Evolutionary conservation across 352 stramenopile species (phyloP).

Genomic region (Globisporangium nodosum): DNA sequence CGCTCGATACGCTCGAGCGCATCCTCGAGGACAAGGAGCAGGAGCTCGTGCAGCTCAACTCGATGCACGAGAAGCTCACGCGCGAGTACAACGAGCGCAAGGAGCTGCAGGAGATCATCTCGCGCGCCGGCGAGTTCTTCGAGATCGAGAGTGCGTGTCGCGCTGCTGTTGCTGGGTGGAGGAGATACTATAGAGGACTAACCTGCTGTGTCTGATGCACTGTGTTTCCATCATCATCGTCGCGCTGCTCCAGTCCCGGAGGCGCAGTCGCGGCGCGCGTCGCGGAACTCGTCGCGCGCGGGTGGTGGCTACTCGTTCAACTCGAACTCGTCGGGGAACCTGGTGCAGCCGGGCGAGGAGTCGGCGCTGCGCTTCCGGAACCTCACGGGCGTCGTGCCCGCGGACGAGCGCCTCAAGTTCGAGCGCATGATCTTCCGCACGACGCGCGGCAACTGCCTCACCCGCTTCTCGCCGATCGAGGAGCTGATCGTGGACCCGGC

Average conservation of each 20-base stretch:
- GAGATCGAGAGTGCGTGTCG: constrained; percentile 64
- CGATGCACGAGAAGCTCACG: constrained; percentile 97
- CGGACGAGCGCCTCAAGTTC: constrained; percentile 94
- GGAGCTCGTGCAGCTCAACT: constrained; percentile 96
- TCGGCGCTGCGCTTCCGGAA: constrained; percentile 88
- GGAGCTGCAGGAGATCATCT: constrained; percentile 82
- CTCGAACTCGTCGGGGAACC: constrained; percentile 12
- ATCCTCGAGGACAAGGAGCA: constrained; percentile 96
- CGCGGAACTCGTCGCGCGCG: constrained; percentile 47
- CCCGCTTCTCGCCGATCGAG: constrained; percentile 95
- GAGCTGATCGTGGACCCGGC: constrained; percentile 86
- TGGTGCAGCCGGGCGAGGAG: constrained; percentile 20
- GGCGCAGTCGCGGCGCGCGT: constrained; percentile 41
- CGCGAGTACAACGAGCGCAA: constrained; percentile 96
- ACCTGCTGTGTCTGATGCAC: constrained; percentile 1
- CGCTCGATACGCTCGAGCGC: constrained; percentile 93
- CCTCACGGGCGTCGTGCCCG: constrained; percentile 92
- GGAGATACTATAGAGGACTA: constrained; percentile 2
- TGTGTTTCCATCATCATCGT: too few relatives aligned
- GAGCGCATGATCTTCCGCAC: constrained; percentile 98
- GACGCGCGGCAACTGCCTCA: constrained; percentile 98
- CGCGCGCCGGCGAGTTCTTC: constrained; percentile 76
- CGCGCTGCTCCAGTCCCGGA: constrained; percentile 35
- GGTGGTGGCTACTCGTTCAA: constrained; percentile 47
- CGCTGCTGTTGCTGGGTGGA: neutral